Evolutionary conservation across 1,284 basidiomycete genomes (phyloP).

Genomic region (Ustilago sp.): DNA sequence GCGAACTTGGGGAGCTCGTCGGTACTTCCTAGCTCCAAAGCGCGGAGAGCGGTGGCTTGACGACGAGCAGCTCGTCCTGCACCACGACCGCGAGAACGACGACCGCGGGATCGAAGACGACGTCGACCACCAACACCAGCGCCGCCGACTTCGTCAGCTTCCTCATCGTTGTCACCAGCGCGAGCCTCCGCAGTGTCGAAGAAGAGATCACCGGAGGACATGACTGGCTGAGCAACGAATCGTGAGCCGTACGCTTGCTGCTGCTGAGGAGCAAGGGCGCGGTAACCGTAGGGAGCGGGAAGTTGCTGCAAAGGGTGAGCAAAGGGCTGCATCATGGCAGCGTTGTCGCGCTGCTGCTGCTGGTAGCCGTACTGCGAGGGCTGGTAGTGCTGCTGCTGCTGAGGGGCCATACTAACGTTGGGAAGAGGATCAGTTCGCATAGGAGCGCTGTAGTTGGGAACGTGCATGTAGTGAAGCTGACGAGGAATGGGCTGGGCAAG

Average conservation of each 20-base stretch:
- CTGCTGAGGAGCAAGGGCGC: slow-evolving; percentile 3
- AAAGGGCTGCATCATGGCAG: slow-evolving; percentile 2
- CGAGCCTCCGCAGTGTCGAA: not conserved
- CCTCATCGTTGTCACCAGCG: slow-evolving; percentile 3
- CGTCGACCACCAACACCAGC: slow-evolving; percentile 11
- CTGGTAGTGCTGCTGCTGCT: slow-evolving; percentile 14
- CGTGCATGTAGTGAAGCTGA: slow-evolving; percentile 13
- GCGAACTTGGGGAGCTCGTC: slow-evolving; percentile 27
- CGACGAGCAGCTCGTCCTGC: slow-evolving; percentile 57
- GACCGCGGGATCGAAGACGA: slow-evolving; percentile 47
- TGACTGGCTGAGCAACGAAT: not conserved
- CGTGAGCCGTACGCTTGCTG: not conserved
- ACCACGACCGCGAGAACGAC: slow-evolving; percentile 56
- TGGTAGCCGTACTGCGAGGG: slow-evolving; percentile 8
- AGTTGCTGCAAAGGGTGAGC: slow-evolving; percentile 10
- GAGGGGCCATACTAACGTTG: not conserved
- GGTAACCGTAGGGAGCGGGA: slow-evolving; percentile 23
- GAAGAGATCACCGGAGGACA: not conserved
- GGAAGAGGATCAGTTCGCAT: slow-evolving; percentile 42
- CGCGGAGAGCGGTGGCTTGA: slow-evolving; percentile 50
- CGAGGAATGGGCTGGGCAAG: not conserved
- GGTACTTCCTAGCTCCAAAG: slow-evolving; percentile 27
- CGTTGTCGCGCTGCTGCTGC: slow-evolving; percentile 7
- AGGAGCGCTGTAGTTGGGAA: slow-evolving; percentile 42
- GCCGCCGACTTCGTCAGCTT: not conserved